Percentiles rank a stretch among this genome's conserved stretches.
These are phyloP conservation scores for Podila clonocystis DNA, from an alignment of 192 early-diverging fungal genomes.

Conservation along the genomic window DNA sequence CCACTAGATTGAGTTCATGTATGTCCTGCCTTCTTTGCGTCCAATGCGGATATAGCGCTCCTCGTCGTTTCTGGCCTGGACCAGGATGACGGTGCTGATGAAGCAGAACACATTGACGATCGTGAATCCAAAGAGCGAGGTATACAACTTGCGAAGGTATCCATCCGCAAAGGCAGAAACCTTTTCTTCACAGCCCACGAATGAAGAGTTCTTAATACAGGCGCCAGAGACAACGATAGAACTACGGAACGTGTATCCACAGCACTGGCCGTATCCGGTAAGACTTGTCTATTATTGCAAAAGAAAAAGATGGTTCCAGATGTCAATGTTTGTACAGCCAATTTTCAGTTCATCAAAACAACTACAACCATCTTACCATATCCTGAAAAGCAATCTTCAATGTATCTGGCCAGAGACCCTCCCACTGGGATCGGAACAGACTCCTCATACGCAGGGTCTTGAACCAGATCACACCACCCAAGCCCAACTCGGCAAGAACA, in stretches of 20 bases:
- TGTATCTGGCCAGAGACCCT: background rate
- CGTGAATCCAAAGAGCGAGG: conserved; percentile 55
- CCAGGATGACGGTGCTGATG: conserved; percentile 41
- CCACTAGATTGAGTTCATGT: conserved; percentile 30
- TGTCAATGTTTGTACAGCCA: background rate
- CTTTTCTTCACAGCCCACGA: conserved; percentile 36
- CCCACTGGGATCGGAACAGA: conserved; percentile 34
- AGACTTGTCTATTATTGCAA: conserved; percentile 15
- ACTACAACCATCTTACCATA: conserved; percentile 18
- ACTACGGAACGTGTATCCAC: conserved; percentile 20
- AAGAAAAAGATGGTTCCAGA: background rate
- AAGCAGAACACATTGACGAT: conserved; percentile 46
- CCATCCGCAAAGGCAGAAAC: conserved; percentile 26
- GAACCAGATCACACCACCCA: conserved; percentile 56
- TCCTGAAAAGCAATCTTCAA: conserved; percentile 46
- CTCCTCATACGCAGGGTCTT: conserved; percentile 47
- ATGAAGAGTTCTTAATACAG: conserved; percentile 5
- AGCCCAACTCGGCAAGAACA: conserved; percentile 27
- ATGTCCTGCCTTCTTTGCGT: conserved; percentile 44
- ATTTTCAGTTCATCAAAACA: background rate
- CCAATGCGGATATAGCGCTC: conserved; percentile 53
- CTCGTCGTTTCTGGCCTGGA: conserved; percentile 57
- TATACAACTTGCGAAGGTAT: conserved; percentile 45
- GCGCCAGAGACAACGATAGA: conserved; percentile 13
- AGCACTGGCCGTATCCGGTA: conserved; percentile 41